Evolutionary conservation across 805 yeast species (phyloP).

Genomic region (Wickerhamiella australiensis): DNA sequence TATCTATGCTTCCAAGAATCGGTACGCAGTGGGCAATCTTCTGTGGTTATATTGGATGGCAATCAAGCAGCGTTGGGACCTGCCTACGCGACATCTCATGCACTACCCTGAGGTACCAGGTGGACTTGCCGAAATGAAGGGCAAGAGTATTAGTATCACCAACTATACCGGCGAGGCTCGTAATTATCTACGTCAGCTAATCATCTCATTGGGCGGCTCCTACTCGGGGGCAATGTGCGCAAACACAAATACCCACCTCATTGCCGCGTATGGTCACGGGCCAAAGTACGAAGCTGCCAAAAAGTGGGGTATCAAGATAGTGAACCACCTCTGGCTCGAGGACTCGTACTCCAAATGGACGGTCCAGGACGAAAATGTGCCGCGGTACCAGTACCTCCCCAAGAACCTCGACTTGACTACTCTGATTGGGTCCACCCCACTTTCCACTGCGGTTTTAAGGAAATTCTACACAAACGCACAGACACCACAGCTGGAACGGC

Average conservation of each 20-base stretch:
- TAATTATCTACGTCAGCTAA: slow-evolving; percentile 50
- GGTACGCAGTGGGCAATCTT: slow-evolving; percentile 47
- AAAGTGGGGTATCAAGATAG: slow-evolving; percentile 53
- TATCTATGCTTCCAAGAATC: slow-evolving; percentile 33
- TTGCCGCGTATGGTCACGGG: slow-evolving; percentile 58
- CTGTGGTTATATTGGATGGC: slow-evolving; percentile 67
- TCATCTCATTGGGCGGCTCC: slow-evolving; percentile 58
- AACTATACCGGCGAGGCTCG: slow-evolving; percentile 82
- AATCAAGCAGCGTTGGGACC: slow-evolving; percentile 40
- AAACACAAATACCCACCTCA: slow-evolving; percentile 54
- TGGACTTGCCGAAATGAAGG: slow-evolving; percentile 43
- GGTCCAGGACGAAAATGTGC: slow-evolving; percentile 34
- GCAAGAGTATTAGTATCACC: slow-evolving; percentile 53
- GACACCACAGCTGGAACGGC: slow-evolving; percentile 13
- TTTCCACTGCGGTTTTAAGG: slow-evolving; percentile 34
- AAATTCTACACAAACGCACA: slow-evolving; percentile 27
- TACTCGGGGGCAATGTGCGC: slow-evolving; percentile 57
- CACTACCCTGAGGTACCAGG: slow-evolving; percentile 55
- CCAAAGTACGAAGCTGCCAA: slow-evolving; percentile 63
- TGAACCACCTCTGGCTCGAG: slow-evolving; percentile 84
- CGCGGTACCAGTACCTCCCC: slow-evolving; percentile 40
- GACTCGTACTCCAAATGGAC: slow-evolving; percentile 59
- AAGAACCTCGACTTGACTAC: slow-evolving; percentile 33
- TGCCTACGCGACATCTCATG: slow-evolving; percentile 45
- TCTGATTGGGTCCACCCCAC: slow-evolving; percentile 42